These are phyloP conservation scores for Neospermospora avenae DNA, from an alignment of 2,329 filamentous ascomycete species.

Conservation along the genomic window DNA sequence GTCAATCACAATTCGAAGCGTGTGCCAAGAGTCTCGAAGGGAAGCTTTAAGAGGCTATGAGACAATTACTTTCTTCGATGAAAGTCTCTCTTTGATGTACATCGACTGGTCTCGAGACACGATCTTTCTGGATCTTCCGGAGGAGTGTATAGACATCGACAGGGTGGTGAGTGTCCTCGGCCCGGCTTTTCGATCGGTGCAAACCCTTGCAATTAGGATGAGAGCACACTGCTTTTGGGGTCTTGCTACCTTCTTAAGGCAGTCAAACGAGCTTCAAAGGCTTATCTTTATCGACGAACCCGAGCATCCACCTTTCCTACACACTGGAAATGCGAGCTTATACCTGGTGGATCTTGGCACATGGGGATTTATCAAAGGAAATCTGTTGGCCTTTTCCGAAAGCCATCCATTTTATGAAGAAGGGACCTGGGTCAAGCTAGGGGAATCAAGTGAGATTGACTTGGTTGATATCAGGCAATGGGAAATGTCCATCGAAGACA, in stretches of 20 bases:
- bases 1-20: conserved; percentile 1
- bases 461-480: conserved; percentile 1
- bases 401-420: conserved; percentile 2
- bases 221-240: conserved; percentile 4
- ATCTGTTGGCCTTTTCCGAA: conserved; percentile 1
- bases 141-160: not conserved
- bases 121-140: not conserved
- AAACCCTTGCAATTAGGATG: not conserved
- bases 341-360: conserved; percentile 8
- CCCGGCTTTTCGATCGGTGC: not conserved
- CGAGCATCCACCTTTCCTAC: not conserved
- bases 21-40: conserved; percentile 8
- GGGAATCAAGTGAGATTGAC: conserved; percentile 2
- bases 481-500: conserved; percentile 8
- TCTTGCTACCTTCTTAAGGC: conserved; percentile 2
- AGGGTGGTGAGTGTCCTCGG: not conserved
- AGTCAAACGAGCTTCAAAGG: conserved; percentile 1
- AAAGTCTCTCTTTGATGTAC: not conserved
- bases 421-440: conserved; percentile 6
- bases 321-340: conserved; percentile 5
- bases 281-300: conserved; percentile 9
- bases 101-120: not conserved
- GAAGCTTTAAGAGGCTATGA: conserved; percentile 1
- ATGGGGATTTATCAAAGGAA: conserved; percentile 10
- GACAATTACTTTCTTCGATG: not conserved